Base-by-base conservation (phyloP, 2,329 filamentous ascomycete genomes). In the Nemania serpens region DNA sequence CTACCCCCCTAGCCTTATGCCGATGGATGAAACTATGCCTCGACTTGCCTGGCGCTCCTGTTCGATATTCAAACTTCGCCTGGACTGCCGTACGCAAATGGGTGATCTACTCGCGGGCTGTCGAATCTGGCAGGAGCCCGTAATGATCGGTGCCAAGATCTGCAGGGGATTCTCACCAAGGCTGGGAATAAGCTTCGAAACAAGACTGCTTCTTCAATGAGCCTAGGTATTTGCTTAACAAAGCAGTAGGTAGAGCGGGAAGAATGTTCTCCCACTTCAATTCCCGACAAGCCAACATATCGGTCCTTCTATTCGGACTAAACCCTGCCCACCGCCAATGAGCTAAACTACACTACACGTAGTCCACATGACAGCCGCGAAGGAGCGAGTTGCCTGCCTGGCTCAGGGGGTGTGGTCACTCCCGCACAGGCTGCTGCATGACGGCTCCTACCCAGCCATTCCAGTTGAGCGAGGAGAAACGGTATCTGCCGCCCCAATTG, bases 351-450 rank as follows among this genome's bases (percentile, higher is more conserved):
- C 22, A 33, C 20, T 20, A 54, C 54, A 61, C 59, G 45, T 45
- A 37, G 18, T 55, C 22, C 51, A 58, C 55, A 62, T 58, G 47
- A 42, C 46, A 47, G 46, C 56, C 47, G 47, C 41, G 56, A 59
- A 56, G 56, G 60, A 62, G 56, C 39, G 42, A 47, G 46, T 42
- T 47, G 51, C 51, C 52, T 60, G 60, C 52, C 45, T 22, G n/a
- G 41, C 55, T 56, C 57, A 56, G 48, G 36, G 60, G 60, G 48
- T 59, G 25, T 59, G 39, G 48, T 53, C 57, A 56, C 55, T 59
- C 51, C 57, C 60, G 52, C 47, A 56, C 51, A 39, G 34, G 33
- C n/a, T 45, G 55, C 52, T 58, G 59, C 60, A 62, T 59, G 29
- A 52, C 60, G 56, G 60, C 46, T 59, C 57, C 48, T 56, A 39